Evolutionary conservation across 257 asterid genomes (phyloP).

Genomic region (Jasminum sambac): DNA sequence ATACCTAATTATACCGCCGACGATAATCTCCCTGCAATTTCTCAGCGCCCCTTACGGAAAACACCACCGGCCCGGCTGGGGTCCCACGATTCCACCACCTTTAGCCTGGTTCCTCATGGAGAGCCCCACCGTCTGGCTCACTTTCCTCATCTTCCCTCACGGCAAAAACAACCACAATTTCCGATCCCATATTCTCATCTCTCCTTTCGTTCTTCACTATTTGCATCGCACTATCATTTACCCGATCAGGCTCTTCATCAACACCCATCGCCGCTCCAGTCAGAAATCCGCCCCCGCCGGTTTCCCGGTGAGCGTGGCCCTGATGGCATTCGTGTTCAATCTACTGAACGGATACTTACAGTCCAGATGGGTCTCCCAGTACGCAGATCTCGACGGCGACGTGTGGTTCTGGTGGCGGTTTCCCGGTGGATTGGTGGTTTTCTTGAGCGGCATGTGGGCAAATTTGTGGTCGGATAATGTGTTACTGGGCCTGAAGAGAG

Average conservation of each 20-base stretch:
- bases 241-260: slow-evolving; percentile 44
- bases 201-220: slow-evolving; percentile 60
- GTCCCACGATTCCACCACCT: slow-evolving; percentile 57
- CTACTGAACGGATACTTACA: slow-evolving; percentile 55
- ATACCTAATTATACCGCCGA: slow-evolving; percentile 45
- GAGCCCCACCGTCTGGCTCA: slow-evolving; percentile 70
- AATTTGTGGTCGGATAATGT: slow-evolving; percentile 59
- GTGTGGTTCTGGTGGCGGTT: slow-evolving; percentile 51
- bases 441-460: slow-evolving; percentile 45
- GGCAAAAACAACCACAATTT: slow-evolving; percentile 47
- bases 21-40: slow-evolving; percentile 53
- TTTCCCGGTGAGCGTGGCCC: slow-evolving; percentile 47
- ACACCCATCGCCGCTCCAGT: slow-evolving; percentile 7
- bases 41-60: slow-evolving; percentile 71
- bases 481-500: slow-evolving; percentile 50
- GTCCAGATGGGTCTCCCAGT: slow-evolving; percentile 57
- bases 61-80: slow-evolving; percentile 70
- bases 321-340: slow-evolving; percentile 48
- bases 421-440: slow-evolving; percentile 37
- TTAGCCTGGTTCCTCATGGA: slow-evolving; percentile 73
- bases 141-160: slow-evolving; percentile 55
- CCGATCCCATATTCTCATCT: slow-evolving; percentile 44
- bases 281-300: slow-evolving; percentile 19
- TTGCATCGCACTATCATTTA: slow-evolving; percentile 60
- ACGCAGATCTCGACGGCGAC: slow-evolving; percentile 37